These are phyloP conservation scores for Priceomyces castillae DNA, from an alignment of 805 yeast genomes.

Conservation along the genomic window DNA sequence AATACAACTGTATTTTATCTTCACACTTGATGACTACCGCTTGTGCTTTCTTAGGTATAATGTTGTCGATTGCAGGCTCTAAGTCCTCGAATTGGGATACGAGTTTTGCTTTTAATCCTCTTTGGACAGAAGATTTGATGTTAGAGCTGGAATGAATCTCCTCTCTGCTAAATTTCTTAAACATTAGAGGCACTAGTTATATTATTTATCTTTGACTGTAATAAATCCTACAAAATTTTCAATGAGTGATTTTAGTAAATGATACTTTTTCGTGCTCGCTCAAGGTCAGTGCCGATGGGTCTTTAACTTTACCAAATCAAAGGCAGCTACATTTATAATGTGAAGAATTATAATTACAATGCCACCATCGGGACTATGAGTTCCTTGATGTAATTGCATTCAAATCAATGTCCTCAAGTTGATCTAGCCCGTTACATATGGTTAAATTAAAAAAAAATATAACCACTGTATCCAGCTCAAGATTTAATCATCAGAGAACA, in stretches of 20 bases:
- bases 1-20: conserved; percentile 77
- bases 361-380: conserved; percentile 34
- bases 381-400: conserved; percentile 45
- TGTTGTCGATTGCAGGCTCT: conserved; percentile 72
- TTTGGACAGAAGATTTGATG: conserved; percentile 90
- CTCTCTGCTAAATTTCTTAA: conserved; percentile 70
- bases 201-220: background rate
- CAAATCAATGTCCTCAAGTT: conserved; percentile 39
- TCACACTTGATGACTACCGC: conserved; percentile 81
- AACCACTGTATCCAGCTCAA: conserved; percentile 43
- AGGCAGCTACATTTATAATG: conserved; percentile 15
- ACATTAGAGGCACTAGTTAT: conserved; percentile 30
- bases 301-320: background rate
- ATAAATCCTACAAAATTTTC: background rate
- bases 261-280: background rate
- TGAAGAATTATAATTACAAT: conserved; percentile 46
- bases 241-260: background rate
- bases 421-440: conserved; percentile 37
- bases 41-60: conserved; percentile 87
- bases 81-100: conserved; percentile 71
- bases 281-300: background rate
- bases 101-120: conserved; percentile 76
- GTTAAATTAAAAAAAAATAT: conserved; percentile 1
- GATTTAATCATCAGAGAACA: conserved; percentile 24
- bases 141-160: conserved; percentile 89